Evolutionary conservation across 1,139 yeast species (phyloP), one percentile per base, ranked within the genome.

Genomic region (Saccharomyces pastorianus): DNA sequence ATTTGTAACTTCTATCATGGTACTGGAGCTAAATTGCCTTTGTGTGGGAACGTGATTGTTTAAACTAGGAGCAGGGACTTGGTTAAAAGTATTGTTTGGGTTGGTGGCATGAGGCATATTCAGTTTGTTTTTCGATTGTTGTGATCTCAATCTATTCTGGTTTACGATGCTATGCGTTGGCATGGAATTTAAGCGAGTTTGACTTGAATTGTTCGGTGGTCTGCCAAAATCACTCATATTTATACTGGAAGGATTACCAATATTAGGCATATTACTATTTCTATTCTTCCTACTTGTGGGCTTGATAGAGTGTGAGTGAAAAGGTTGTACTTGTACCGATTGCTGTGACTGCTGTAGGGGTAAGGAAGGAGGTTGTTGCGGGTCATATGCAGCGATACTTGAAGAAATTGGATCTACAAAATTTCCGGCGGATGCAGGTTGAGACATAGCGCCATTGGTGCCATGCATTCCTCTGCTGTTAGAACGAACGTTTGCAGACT

Each of bases 241-340:
- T 23, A 63, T 53, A 51, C 64, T 67, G 0, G 71, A 68, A 4
- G 71, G 70, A 55, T 61, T 64, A 11, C 71, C 68, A 25, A 69
- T 51, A 26, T 56, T 58, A 20, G 67, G 65, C 68, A 68, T 63
- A 48, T 65, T 64, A 51, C 71, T 68, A 31, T 59, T 57, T 60
- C 72, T 67, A 50, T 68, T 68, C 54, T 69, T 69, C 51, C 72
- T 66, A 53, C 71, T 68, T 2, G 71, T 66, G 27, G 70, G 68
- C 55, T 68, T 68, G 51, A 68, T 60, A 8, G 63, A 58, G 51
- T 66, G 65, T 14, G 59, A 56, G 25, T 62, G 65, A 23, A 9
- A 38, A 38, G 44, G 26, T 9, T 38, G 44, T 38, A 20, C 7
- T 9, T 38, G 44, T 6, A 20, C 13, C 2, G 44, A 20, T 29